These are phyloP conservation scores for Zygoascus sp. DNA, from an alignment of 1,139 yeast species.

Conservation along the genomic window DNA sequence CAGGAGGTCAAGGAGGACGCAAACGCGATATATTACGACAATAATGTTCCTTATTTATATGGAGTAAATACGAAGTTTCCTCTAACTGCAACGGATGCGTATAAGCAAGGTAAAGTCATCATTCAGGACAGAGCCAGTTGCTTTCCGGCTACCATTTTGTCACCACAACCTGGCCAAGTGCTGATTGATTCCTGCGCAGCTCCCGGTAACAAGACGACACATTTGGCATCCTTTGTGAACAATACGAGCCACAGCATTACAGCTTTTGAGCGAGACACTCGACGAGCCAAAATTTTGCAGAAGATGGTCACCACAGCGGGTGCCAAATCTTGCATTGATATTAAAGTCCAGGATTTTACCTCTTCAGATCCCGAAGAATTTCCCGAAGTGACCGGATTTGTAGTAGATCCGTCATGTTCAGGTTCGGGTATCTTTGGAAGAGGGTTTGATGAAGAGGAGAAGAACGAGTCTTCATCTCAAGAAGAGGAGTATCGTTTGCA, in stretches of 20 bases:
- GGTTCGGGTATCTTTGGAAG: constrained; percentile 97
- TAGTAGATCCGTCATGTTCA: constrained; percentile 96
- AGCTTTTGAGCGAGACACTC: constrained; percentile 84
- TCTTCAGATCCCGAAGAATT: constrained; percentile 57
- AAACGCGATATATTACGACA: constrained; percentile 57
- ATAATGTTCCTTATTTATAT: constrained; percentile 64
- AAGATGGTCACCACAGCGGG: constrained; percentile 82
- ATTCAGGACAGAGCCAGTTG: constrained; percentile 97
- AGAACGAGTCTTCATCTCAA: constrained; percentile 31
- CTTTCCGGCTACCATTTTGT: constrained; percentile 83
- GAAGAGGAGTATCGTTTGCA: constrained; percentile 53
- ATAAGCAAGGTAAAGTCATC: constrained; percentile 70
- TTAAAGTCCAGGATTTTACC: constrained; percentile 85
- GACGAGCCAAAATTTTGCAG: constrained; percentile 64
- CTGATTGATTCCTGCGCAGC: constrained; percentile 95
- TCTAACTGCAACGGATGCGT: constrained; percentile 60
- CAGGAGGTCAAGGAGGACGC: constrained; percentile 42
- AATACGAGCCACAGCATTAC: constrained; percentile 43
- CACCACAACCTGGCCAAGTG: constrained; percentile 47
- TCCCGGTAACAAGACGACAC: constrained; percentile 97
- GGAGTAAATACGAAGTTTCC: constrained; percentile 75
- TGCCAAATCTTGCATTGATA: constrained; percentile 54
- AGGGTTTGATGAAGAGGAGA: constrained; percentile 46
- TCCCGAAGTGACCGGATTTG: constrained; percentile 64
- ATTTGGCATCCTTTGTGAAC: constrained; percentile 61